These are phyloP conservation scores for Abelmoschus esculentus DNA, from an alignment of 345 rosid species.

Conservation along the genomic window DNA sequence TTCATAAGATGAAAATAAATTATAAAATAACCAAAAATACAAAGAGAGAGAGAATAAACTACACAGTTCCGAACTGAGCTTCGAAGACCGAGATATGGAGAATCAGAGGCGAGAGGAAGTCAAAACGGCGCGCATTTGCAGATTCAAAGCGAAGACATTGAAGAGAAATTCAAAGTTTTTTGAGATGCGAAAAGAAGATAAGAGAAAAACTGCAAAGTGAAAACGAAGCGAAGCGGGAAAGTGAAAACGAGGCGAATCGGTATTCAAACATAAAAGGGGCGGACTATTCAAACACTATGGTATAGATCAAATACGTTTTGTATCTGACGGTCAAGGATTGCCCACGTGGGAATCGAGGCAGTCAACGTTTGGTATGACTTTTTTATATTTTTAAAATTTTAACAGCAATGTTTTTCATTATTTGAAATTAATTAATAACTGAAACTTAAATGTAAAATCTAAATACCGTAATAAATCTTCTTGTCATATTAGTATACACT, in stretches of 20 bases:
- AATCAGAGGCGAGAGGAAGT: constrained; percentile 6
- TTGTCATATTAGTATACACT: too few relatives aligned
- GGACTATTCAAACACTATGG: background rate
- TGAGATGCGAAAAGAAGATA: too few relatives aligned
- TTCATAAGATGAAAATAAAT: background rate
- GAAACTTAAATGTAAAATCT: too few relatives aligned
- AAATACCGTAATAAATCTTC: too few relatives aligned
- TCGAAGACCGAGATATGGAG: constrained; percentile 13
- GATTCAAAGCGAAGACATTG: constrained; percentile 20
- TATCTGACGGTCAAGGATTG: background rate
- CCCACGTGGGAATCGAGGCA: background rate
- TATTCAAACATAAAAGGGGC: constrained; percentile 33
- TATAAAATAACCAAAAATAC: background rate
- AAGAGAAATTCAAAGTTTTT: background rate
- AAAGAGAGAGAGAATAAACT: constrained; percentile 4
- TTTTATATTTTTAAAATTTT: too few relatives aligned
- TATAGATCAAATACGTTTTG: background rate
- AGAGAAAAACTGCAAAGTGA: background rate
- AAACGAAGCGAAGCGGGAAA: background rate
- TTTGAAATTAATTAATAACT: too few relatives aligned
- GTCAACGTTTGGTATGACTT: background rate
- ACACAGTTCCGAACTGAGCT: constrained; percentile 29
- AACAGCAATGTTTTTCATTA: too few relatives aligned
- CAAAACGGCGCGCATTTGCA: constrained; percentile 30
- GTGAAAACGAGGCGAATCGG: constrained; percentile 1